phyloP scores from a whole-genome alignment of 495 filamentous ascomycete species.

The Aspergillus baeticus region DNA sequence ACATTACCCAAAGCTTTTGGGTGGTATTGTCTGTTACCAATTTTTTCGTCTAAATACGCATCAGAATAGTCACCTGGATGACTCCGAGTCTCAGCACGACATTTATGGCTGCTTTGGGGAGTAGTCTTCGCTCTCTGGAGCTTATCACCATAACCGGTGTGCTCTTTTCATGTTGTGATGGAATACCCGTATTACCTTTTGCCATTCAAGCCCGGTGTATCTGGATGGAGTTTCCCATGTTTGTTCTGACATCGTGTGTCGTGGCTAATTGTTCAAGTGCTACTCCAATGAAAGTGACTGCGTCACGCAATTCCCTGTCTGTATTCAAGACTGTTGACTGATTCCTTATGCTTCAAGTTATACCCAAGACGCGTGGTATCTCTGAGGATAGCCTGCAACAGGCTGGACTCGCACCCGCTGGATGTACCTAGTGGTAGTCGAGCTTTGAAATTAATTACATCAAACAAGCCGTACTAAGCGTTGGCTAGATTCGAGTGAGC shows the following conservation, averaged over 20 bases:
- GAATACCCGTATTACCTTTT: conserved; percentile 9
- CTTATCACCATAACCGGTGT: neutral
- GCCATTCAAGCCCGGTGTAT: neutral
- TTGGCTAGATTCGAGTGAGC: too few relatives aligned
- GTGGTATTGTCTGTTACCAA: neutral
- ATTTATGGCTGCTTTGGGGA: conserved; percentile 13
- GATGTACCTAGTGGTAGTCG: conserved; percentile 2
- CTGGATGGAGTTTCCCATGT: conserved; percentile 9
- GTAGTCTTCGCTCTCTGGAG: neutral
- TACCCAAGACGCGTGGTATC: conserved; percentile 4
- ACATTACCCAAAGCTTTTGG: neutral
- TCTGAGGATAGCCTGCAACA: neutral
- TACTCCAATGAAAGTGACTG: neutral
- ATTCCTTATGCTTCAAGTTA: neutral
- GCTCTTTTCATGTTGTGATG: neutral
- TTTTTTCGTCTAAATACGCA: too few relatives aligned
- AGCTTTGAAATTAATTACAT: neutral
- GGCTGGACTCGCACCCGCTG: neutral
- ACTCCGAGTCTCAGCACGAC: too few relatives aligned
- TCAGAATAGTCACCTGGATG: too few relatives aligned
- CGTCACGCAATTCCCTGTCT: neutral
- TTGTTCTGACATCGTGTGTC: neutral
- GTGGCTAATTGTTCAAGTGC: neutral
- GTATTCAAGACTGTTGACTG: neutral
- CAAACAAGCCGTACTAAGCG: too few relatives aligned